Percentiles rank a stretch among this genome's conserved stretches.
These are phyloP conservation scores for Penicillium arizonense DNA, from an alignment of 495 filamentous ascomycete genomes.

Conservation along the genomic window DNA sequence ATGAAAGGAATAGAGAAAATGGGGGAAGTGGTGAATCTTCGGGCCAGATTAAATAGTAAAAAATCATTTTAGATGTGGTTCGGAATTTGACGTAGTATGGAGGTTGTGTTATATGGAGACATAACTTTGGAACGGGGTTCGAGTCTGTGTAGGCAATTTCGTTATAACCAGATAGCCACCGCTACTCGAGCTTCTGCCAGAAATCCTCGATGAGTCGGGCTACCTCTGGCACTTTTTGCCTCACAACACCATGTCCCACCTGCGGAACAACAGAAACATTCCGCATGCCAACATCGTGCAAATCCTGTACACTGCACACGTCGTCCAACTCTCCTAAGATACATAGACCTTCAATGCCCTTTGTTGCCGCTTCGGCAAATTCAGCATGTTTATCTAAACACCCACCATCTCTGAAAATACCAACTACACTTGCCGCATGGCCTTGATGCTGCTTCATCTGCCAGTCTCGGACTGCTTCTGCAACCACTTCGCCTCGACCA, in stretches of 20 bases:
- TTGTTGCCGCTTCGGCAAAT: constrained; percentile 31
- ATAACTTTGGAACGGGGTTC: too few relatives aligned
- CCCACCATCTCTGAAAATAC: constrained; percentile 40
- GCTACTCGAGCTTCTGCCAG: constrained; percentile 21
- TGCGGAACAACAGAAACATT: constrained; percentile 34
- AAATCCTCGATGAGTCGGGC: constrained; percentile 29
- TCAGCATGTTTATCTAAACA: constrained; percentile 36
- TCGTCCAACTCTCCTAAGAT: constrained; percentile 44
- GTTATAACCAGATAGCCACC: too few relatives aligned
- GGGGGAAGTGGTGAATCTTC: too few relatives aligned
- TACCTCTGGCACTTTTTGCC: constrained; percentile 33
- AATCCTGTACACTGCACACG: constrained; percentile 30
- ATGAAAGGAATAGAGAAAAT: too few relatives aligned
- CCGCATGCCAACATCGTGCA: constrained; percentile 31
- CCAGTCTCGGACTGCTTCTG: constrained; percentile 46
- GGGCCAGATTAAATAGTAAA: too few relatives aligned
- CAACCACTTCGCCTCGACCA: constrained; percentile 38
- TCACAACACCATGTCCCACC: constrained; percentile 39
- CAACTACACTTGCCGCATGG: constrained; percentile 40
- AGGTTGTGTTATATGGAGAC: too few relatives aligned
- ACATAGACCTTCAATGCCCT: constrained; percentile 22
- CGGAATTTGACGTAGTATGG: too few relatives aligned
- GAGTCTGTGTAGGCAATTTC: too few relatives aligned
- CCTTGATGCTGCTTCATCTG: constrained; percentile 41
- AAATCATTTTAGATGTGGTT: too few relatives aligned